Evolutionary conservation across 1,139 yeast species (phyloP), one percentile per base, ranked within the genome.

Genomic region (Zygosaccharomyces pseudobailii): DNA sequence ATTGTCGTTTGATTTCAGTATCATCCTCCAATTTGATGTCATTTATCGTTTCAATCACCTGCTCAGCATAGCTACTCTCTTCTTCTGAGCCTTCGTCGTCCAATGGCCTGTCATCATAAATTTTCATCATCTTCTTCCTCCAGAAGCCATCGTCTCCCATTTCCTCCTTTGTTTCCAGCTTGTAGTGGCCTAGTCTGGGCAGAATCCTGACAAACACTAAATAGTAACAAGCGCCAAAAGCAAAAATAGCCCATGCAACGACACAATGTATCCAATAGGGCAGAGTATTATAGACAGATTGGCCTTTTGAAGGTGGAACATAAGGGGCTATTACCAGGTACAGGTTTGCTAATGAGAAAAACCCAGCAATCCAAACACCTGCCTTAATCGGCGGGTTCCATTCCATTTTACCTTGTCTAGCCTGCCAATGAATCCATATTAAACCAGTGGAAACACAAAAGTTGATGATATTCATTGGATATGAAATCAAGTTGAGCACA

Each of bases 191-290:
- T 36, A 76, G 46, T 50, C 65, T 63, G 33, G 95, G 95, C 53
- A 84, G 65, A 1, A 84, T 47, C 52, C 70, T 70, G 40, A 80
- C 76, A 87, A 90, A 84, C 17, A 83, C 65, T 6, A 80, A 52
- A 87, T 90, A 87, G 69, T 86, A 87, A 2, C 76, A 56, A 23
- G 76, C 80, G 53, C 96, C 96, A 49, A 82, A 65, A 6, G 73
- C 86, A 57, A 87, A 84, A 39, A 87, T 74, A 53, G 84, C 92
- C 83, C 89, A 78, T 8, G 94, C 84, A 21, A 85, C 88, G 43
- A 86, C 95, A 60, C 90, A 82, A 65, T 86, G 95, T 48, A 84
- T 75, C 75, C 80, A 87, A 71, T 86, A 87, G 35, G 94, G 95
- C 58, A 85, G 70, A 47, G 65, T 59, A 40, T 78, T 69, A 73